phyloP scores from a whole-genome alignment of 805 yeast species.

The Saturnispora diversa region DNA sequence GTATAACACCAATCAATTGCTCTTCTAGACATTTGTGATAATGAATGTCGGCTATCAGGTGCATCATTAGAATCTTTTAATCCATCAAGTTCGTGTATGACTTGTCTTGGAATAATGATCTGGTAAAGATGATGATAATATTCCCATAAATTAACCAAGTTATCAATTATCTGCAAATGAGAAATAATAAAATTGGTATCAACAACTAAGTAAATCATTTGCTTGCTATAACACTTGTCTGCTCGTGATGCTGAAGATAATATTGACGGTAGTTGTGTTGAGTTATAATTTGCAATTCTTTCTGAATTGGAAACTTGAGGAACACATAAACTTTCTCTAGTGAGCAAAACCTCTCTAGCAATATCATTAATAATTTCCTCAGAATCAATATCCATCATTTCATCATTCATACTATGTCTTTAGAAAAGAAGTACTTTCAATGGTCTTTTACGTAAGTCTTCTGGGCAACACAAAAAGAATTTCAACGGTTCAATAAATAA shows the following conservation, averaged over 20 bases:
- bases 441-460: too few species aligned
- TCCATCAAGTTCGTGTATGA: constrained; percentile 75
- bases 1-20: constrained; percentile 75
- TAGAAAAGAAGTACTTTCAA: background rate
- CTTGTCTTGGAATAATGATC: constrained; percentile 63
- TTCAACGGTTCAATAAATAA: background rate
- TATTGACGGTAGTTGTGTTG: background rate
- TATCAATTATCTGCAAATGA: constrained; percentile 53
- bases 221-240: background rate
- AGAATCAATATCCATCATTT: constrained; percentile 11
- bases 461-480: too few species aligned
- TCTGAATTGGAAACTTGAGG: background rate
- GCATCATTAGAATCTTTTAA: constrained; percentile 41
- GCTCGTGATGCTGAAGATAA: background rate
- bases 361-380: constrained; percentile 5
- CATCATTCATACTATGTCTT: too few species aligned
- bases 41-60: constrained; percentile 9
- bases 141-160: constrained; percentile 31
- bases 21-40: constrained; percentile 44
- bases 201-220: constrained; percentile 38
- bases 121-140: constrained; percentile 35
- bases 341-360: background rate
- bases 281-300: background rate
- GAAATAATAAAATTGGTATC: constrained; percentile 82
- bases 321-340: too few species aligned